phyloP scores from a whole-genome alignment of 2,329 filamentous ascomycete genomes.

The Fusarium falciforme region DNA sequence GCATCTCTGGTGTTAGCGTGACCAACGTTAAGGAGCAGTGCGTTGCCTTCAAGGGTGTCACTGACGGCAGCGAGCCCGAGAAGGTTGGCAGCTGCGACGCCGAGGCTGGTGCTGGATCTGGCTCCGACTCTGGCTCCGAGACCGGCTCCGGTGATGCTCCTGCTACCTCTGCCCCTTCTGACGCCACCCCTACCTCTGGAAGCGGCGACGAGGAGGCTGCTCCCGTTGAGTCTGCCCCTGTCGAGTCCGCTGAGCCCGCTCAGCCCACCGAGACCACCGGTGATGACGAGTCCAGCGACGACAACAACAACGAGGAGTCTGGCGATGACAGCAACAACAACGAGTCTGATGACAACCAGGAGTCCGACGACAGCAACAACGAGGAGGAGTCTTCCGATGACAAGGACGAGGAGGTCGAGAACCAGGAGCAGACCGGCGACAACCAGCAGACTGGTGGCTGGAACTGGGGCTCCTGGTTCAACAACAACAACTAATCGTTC shows the following conservation, averaged over 20 bases:
- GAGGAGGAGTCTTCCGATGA: neutral
- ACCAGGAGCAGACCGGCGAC: neutral
- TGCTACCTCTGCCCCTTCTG: conserved; percentile 6
- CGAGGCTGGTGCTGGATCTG: conserved; percentile 2
- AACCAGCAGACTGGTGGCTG: neutral
- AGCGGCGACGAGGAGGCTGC: neutral
- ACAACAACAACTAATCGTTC: neutral
- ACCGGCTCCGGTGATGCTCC: conserved; percentile 14
- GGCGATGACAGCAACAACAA: neutral
- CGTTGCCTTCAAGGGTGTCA: conserved; percentile 39
- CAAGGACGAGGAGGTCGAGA: conserved; percentile 4
- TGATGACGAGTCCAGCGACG: neutral
- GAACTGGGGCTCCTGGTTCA: neutral
- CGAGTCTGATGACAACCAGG: neutral
- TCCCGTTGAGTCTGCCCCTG: neutral
- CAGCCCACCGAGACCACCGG: neutral
- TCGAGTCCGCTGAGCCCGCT: conserved; percentile 1
- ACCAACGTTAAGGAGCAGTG: conserved; percentile 37
- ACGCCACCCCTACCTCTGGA: neutral
- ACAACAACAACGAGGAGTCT: neutral
- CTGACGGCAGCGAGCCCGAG: conserved; percentile 41
- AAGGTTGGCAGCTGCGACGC: conserved; percentile 38
- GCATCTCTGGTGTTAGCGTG: conserved; percentile 36
- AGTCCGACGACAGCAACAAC: neutral
- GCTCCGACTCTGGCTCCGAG: neutral